Evolutionary conservation across 2,329 filamentous ascomycete genomes (phyloP), one percentile per base, ranked within the genome.

Genomic region (Pseudogymnoascus sp.): DNA sequence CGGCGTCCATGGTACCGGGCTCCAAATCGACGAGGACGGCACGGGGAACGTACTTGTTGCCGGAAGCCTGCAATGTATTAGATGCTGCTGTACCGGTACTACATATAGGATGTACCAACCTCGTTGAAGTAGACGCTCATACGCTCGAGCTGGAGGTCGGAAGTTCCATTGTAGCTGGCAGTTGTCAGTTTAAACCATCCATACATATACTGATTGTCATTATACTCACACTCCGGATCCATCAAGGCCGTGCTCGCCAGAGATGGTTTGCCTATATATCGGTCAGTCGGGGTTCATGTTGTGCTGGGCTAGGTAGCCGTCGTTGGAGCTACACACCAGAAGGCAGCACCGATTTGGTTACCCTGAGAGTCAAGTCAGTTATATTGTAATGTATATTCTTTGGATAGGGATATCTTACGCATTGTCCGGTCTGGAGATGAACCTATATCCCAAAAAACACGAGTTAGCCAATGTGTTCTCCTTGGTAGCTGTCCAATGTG

Each of bases 341-440:
- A 99, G 82, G 95, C 95, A 85, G 95, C 95, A 93, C 95, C 95
- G 75, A 98, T 96, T 91, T 99, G 95, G 90, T 99, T 99, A 87
- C 95, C 95, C 93, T 97, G 75, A 64, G 68, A 67, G 4, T 25
- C 21, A 74, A 70, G 21, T 72, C 51, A 71, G 66, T 54, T 43
- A 57, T 43, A 19, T 37, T 41, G 62, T 66, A 65, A 48, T 66
- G 65, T 54, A 62, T 51, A 34, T 51, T 51, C 36, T 28, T 13
- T 25, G n/a, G 7, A 23, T 43, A 28, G 25, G 63, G 67, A 41
- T 64, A n/a, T 85, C 88, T 83, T 87, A 97, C 93, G 85, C 95
- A 98, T 88, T 99, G 95, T 81, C 95, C 95, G 86, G 95, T 99
- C 85, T 99, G 95, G 75, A 99, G 92, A 83, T 99, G 95, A 82